Evolutionary conservation across 2,329 filamentous ascomycete species (phyloP), one percentile per base, ranked within the genome.

Genomic region (Ceratocystiopsis sp.): DNA sequence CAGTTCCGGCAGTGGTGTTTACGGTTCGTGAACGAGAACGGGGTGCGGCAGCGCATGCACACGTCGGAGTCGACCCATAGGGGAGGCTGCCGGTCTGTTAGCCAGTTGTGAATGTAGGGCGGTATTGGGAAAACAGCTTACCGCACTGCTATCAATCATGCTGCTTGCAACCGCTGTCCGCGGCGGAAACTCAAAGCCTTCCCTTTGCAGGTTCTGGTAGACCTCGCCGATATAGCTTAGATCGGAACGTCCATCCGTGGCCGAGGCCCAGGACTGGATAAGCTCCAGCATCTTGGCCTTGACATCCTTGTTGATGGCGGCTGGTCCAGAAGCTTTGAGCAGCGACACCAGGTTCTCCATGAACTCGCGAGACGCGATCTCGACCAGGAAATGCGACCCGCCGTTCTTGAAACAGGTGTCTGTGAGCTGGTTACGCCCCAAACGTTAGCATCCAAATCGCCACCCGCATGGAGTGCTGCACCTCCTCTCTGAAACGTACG

Each of bases 391-490:
- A 62, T 98, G 91, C 35, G 81, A 75, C 52, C 91, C 91, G 46
- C 91, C 91, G 67, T 98, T 98, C 67, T 98, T 98, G 48, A 96
- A 86, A 59, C 91, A 98, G 1, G 91, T 96, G 65, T 98, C 91
- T 51, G 87, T 94, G 55, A 98, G 80, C 85, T 76, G 41, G 3
- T 4, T 17, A 8, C 6, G 32, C 10, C 10, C 2, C 25, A 29
- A 29, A 8, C 12, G 25, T 37, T 33, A 41, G 37, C 13, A 9
- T 16, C 25, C 9, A 9, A 7, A 8, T 8, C 25, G 2, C 25
- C 2, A 11, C 25, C 25, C 10, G 25, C 2, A 29, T 11, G 25
- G 9, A 29, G 7, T 2, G 10, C 25, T 8, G 10, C 25, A 11
- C 25, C 25, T 10, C 10, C 10, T 29, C 5, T 17, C 9, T 16